Conservation (phyloP, 345 rosid species). For the Lepidium didymum region DNA sequence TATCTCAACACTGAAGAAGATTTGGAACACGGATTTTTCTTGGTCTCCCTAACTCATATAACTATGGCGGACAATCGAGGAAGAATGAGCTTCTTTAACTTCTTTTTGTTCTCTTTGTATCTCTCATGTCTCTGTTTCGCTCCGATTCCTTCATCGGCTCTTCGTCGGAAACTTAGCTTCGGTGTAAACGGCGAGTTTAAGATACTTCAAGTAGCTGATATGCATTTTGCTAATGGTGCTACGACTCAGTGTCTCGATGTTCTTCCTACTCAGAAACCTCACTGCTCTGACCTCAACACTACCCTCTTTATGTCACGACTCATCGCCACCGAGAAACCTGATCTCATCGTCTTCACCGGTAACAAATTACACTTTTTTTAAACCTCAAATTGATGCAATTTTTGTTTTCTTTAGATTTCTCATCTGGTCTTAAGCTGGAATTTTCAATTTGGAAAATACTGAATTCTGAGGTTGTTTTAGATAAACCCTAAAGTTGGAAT, state of each 20-base stretch:
- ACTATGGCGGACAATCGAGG: slow-evolving; percentile 17
- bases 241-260: slow-evolving; percentile 50
- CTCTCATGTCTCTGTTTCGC: slow-evolving; percentile 12
- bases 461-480: not conserved
- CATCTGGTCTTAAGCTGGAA: not conserved
- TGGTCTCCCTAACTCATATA: not conserved
- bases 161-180: slow-evolving; percentile 43
- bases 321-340: slow-evolving; percentile 82
- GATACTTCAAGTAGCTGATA: slow-evolving; percentile 88
- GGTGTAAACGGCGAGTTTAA: slow-evolving; percentile 55
- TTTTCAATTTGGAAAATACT: not conserved
- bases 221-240: slow-evolving; percentile 82
- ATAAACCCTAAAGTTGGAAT: not conserved
- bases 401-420: no score
- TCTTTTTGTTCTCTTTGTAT: not conserved
- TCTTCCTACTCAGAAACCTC: slow-evolving; percentile 35
- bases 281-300: slow-evolving; percentile 90
- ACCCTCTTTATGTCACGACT: slow-evolving; percentile 57
- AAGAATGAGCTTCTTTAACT: not conserved
- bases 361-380: not conserved
- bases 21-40: not conserved
- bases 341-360: slow-evolving; percentile 92
- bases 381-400: not conserved
- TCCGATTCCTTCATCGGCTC: slow-evolving; percentile 13
- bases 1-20: no score